Conservation (phyloP, 352 stramenopile species). For the Stephanocyclus meneghinianus region DNA sequence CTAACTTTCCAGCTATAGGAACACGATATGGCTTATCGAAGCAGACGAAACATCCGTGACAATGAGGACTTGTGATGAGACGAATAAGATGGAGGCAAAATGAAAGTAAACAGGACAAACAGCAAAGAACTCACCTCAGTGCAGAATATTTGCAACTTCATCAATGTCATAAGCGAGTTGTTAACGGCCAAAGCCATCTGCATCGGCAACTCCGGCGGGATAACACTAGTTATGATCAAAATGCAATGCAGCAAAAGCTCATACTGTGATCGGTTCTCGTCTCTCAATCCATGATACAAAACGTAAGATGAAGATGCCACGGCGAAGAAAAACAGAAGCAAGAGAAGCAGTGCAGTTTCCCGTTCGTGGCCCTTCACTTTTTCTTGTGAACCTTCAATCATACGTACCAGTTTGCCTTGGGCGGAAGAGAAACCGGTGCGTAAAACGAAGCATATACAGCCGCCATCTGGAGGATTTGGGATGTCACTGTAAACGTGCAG, state of each 20-base stretch:
- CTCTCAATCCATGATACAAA: conserved; percentile 86
- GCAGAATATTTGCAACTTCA: conserved; percentile 97
- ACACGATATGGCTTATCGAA: conserved; percentile 87
- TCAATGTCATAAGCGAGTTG: conserved; percentile 94
- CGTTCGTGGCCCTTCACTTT: conserved; percentile 93
- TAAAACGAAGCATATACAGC: conserved; percentile 95
- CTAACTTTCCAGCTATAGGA: conserved; percentile 95
- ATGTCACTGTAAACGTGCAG: conserved; percentile 50
- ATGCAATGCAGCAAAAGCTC: conserved; percentile 98
- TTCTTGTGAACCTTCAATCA: conserved; percentile 98
- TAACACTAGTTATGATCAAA: conserved; percentile 99
- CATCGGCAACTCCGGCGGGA: conserved; percentile 99
- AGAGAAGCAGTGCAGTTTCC: conserved; percentile 92
- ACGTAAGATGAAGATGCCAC: conserved; percentile 96
- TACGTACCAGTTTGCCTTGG: conserved; percentile 98
- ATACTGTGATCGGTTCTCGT: conserved; percentile 92
- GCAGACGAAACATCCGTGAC: neutral
- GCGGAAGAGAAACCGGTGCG: conserved; percentile 97
- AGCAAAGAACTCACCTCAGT: conserved; percentile 67
- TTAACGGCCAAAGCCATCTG: conserved; percentile 99
- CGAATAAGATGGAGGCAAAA: neutral
- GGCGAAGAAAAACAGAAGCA: conserved; percentile 97
- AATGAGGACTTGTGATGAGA: neutral
- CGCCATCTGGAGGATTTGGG: conserved; percentile 88
- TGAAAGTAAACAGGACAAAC: conserved; percentile 56